Conservation (phyloP, 768 basidiomycete genomes). For the Suillus clintonianus region DNA sequence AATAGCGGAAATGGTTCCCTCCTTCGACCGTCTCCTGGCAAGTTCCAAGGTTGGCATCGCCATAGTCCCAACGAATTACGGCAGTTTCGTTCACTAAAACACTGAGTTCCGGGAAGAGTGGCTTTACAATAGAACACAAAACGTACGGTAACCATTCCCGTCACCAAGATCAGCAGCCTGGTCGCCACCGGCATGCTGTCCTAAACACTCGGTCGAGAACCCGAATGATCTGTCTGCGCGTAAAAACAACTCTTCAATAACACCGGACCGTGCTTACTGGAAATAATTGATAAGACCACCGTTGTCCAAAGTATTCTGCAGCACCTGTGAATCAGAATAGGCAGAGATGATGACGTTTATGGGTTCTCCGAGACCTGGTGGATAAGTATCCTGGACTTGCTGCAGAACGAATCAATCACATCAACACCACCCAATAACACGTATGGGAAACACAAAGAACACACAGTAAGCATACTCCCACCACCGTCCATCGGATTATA, state of each 20-base stretch:
- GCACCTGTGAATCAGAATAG: conserved; percentile 69
- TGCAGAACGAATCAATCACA: conserved; percentile 25
- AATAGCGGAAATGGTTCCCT: conserved; percentile 88
- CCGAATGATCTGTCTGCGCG: conserved; percentile 59
- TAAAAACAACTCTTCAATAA: background rate
- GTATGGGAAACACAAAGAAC: conserved; percentile 27
- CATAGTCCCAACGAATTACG: conserved; percentile 85
- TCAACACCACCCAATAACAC: background rate
- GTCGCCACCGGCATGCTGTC: conserved; percentile 68
- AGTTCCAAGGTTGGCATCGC: conserved; percentile 76
- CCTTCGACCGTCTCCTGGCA: conserved; percentile 86
- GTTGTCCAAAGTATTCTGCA: conserved; percentile 55
- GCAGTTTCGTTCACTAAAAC: conserved; percentile 76
- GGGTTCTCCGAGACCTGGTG: conserved; percentile 81
- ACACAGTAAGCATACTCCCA: conserved; percentile 73
- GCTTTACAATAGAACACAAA: background rate
- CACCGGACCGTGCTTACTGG: conserved; percentile 47
- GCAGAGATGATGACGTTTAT: conserved; percentile 81
- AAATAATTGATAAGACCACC: conserved; percentile 86
- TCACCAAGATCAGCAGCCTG: conserved; percentile 85
- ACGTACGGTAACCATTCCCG: conserved; percentile 70
- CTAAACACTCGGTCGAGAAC: conserved; percentile 79
- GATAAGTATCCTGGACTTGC: conserved; percentile 59
- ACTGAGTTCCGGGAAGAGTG: background rate
- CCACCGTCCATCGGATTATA: conserved; percentile 56